Percentiles rank a stretch among this genome's conserved stretches.
These are phyloP conservation scores for Yarrowia bubula DNA, from an alignment of 805 yeast species.

Conservation along the genomic window DNA sequence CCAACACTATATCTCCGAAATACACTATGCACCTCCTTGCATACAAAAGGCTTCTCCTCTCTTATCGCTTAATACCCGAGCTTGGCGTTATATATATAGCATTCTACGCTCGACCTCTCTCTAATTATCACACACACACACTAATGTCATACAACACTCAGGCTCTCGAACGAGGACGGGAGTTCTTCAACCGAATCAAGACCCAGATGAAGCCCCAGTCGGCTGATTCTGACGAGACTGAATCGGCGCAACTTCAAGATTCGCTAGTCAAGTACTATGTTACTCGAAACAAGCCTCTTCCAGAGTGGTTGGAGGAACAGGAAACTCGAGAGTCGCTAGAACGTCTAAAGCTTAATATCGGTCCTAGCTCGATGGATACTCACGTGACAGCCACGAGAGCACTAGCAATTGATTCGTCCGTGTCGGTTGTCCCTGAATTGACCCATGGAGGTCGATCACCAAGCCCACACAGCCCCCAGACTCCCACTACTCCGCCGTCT, in stretches of 20 bases:
- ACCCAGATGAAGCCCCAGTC: neutral
- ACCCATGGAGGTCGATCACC: neutral
- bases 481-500: neutral
- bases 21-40: neutral
- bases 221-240: neutral
- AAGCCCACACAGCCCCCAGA: neutral
- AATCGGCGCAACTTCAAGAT: neutral
- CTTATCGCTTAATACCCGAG: neutral
- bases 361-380: neutral
- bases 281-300: slow-evolving; percentile 1
- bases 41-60: no score
- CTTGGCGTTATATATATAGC: neutral
- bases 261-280: slow-evolving; percentile 7
- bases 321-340: neutral
- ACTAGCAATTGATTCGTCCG: neutral
- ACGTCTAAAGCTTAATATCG: neutral
- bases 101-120: neutral
- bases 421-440: neutral
- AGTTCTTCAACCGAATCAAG: slow-evolving; percentile 8
- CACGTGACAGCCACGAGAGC: neutral
- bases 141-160: neutral
- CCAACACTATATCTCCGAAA: neutral
- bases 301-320: neutral
- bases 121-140: neutral
- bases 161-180: slow-evolving; percentile 12